A percentile compares a stretch with the other conserved stretches of the same genome.
Conservation (phyloP, 148 eudicot species). For the Amaranthus palmeri region DNA sequence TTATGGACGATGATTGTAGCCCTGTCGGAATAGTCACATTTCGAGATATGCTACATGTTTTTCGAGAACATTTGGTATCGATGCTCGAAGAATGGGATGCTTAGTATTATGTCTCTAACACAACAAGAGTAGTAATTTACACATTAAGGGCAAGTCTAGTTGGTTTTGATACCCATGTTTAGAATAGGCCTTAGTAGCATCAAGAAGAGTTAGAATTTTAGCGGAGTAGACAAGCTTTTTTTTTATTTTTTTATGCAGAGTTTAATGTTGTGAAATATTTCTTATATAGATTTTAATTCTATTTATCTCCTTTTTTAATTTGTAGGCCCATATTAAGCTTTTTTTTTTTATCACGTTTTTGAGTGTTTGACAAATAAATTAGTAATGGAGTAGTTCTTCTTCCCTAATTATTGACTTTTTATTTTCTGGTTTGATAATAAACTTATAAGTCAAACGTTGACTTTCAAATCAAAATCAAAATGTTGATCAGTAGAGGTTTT, state of each 20-base stretch:
- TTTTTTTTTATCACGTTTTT: background rate
- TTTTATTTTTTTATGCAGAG: background rate
- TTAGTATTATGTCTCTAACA: background rate
- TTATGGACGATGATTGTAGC: constrained; percentile 56
- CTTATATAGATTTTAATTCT: background rate
- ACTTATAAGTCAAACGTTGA: no score
- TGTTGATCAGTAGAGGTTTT: no score
- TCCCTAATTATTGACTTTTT: no score
- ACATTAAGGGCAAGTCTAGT: background rate
- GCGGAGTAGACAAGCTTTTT: no score
- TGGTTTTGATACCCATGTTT: background rate
- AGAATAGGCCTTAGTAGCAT: background rate
- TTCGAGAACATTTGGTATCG: constrained; percentile 45
- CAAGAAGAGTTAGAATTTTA: background rate
- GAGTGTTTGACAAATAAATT: no score
- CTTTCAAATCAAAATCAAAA: no score
- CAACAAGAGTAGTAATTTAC: background rate
- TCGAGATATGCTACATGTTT: constrained; percentile 52
- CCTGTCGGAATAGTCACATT: constrained; percentile 71
- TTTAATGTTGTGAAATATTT: background rate
- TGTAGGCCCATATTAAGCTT: no score
- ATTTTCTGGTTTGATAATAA: no score
- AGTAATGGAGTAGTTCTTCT: no score
- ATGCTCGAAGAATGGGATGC: constrained; percentile 27
- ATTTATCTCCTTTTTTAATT: background rate